Evolutionary conservation across 1,284 basidiomycete species (phyloP).

Genomic region (Takashimella koratensis): DNA sequence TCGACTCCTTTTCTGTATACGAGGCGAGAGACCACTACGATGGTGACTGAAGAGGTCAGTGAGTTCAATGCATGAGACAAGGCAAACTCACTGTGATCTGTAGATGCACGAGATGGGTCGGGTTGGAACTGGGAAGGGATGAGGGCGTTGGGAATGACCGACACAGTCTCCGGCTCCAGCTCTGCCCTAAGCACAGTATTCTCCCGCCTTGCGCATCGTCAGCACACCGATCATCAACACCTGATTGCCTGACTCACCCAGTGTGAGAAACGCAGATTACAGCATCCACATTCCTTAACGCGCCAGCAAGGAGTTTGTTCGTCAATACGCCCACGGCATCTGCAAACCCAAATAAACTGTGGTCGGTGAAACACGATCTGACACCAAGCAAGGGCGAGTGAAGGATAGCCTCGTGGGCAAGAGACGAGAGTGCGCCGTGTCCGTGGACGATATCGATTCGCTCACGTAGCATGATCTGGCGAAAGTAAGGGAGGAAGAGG

Average conservation of each 20-base stretch:
- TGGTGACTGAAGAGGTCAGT: slow-evolving; percentile 63
- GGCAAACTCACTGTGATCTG: slow-evolving; percentile 59
- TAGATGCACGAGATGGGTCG: slow-evolving; percentile 51
- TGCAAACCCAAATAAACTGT: slow-evolving; percentile 92
- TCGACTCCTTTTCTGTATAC: slow-evolving; percentile 97
- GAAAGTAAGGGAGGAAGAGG: slow-evolving; percentile 82
- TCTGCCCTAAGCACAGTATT: slow-evolving; percentile 89
- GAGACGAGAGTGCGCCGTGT: slow-evolving; percentile 82
- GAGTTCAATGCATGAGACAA: neutral
- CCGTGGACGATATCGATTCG: slow-evolving; percentile 84
- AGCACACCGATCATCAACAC: neutral
- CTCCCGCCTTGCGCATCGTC: slow-evolving; percentile 61
- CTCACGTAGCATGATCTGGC: slow-evolving; percentile 84
- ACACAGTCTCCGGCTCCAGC: slow-evolving; percentile 65
- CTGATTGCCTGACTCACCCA: slow-evolving; percentile 66
- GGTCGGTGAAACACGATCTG: slow-evolving; percentile 88
- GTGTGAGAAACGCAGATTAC: slow-evolving; percentile 98
- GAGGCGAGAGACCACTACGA: slow-evolving; percentile 90
- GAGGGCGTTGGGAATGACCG: slow-evolving; percentile 94
- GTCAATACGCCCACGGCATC: slow-evolving; percentile 95
- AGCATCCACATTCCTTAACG: slow-evolving; percentile 83
- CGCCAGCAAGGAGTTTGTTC: slow-evolving; percentile 87
- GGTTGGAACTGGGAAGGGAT: slow-evolving; percentile 83
- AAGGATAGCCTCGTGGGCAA: slow-evolving; percentile 88
- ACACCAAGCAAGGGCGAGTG: slow-evolving; percentile 75